Evolutionary conservation across 1,284 basidiomycete species (phyloP).

Genomic region (Rhizoctonia solani): DNA sequence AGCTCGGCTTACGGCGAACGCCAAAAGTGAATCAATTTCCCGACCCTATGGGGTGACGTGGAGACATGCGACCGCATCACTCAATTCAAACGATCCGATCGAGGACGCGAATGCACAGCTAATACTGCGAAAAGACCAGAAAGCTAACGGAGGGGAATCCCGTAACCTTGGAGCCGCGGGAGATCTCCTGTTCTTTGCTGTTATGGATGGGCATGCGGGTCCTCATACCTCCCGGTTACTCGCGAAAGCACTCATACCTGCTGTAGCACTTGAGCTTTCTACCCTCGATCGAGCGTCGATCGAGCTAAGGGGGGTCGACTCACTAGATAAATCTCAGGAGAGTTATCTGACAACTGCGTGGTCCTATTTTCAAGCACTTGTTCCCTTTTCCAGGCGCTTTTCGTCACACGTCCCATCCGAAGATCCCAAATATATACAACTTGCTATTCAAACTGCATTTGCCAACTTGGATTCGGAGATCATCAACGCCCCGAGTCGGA

Average conservation of each 20-base stretch:
- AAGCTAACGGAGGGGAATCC: not conserved
- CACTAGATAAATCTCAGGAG: not conserved
- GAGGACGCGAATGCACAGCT: slow-evolving; percentile 84
- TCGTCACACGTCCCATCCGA: slow-evolving; percentile 49
- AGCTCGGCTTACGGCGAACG: slow-evolving; percentile 61
- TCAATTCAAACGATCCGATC: slow-evolving; percentile 86
- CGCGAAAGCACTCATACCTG: slow-evolving; percentile 83
- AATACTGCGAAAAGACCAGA: slow-evolving; percentile 64
- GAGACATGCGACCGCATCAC: slow-evolving; percentile 73
- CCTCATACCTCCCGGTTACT: slow-evolving; percentile 84
- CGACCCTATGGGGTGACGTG: slow-evolving; percentile 59
- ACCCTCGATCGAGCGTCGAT: slow-evolving; percentile 50
- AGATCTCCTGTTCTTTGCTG: slow-evolving; percentile 80
- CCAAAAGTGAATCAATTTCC: slow-evolving; percentile 46
- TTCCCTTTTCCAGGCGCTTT: slow-evolving; percentile 50
- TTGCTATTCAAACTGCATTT: slow-evolving; percentile 79
- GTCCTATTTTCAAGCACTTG: slow-evolving; percentile 49
- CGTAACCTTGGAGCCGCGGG: slow-evolving; percentile 49
- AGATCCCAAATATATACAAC: slow-evolving; percentile 65
- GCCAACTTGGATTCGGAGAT: slow-evolving; percentile 78
- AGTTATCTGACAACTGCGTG: slow-evolving; percentile 30
- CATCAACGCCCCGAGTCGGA: slow-evolving; percentile 72
- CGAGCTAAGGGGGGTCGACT: slow-evolving; percentile 4
- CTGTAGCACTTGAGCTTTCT: slow-evolving; percentile 78
- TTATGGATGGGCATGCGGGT: slow-evolving; percentile 94